Evolutionary conservation across 192 early-diverging fungal genomes (phyloP).

Genomic region (Rhizoclosmatium sp.): DNA sequence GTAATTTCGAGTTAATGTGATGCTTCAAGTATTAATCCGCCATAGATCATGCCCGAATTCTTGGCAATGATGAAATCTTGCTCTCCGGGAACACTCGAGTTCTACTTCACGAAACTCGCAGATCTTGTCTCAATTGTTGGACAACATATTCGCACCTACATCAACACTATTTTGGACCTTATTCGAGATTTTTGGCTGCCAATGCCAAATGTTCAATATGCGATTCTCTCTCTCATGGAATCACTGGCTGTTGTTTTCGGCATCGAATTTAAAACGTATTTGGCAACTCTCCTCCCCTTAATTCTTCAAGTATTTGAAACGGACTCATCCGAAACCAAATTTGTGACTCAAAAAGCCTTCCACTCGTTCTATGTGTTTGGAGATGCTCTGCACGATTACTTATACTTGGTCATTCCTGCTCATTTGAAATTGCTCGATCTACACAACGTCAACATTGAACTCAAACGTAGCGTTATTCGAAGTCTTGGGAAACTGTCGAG

Average conservation of each 20-base stretch:
- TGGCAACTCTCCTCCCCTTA: conserved; percentile 1
- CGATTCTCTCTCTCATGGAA: conserved; percentile 79
- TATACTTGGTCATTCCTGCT: conserved; percentile 78
- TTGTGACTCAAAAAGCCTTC: conserved; percentile 3
- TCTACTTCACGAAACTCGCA: conserved; percentile 81
- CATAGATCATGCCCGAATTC: conserved; percentile 80
- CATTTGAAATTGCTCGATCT: conserved; percentile 76
- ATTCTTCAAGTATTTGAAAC: conserved; percentile 10
- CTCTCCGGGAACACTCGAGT: conserved; percentile 73
- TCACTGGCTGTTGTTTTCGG: conserved; percentile 76
- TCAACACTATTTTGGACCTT: conserved; percentile 74
- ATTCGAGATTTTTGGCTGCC: conserved; percentile 70
- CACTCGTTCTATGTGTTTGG: conserved; percentile 13
- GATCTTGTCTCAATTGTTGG: conserved; percentile 75
- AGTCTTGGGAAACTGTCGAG: conserved; percentile 64
- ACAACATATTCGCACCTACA: conserved; percentile 78
- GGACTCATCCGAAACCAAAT: not conserved
- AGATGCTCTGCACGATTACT: conserved; percentile 74
- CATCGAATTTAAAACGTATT: conserved; percentile 72
- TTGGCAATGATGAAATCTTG: conserved; percentile 77
- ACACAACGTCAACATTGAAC: conserved; percentile 52
- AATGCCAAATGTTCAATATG: conserved; percentile 66
- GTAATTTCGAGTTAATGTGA: conserved; percentile 46
- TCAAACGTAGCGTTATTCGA: conserved; percentile 64
- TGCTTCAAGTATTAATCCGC: not conserved